These are phyloP conservation scores for Pinus albicaulis DNA, from an alignment of 75 land plant species.

Conservation along the genomic window DNA sequence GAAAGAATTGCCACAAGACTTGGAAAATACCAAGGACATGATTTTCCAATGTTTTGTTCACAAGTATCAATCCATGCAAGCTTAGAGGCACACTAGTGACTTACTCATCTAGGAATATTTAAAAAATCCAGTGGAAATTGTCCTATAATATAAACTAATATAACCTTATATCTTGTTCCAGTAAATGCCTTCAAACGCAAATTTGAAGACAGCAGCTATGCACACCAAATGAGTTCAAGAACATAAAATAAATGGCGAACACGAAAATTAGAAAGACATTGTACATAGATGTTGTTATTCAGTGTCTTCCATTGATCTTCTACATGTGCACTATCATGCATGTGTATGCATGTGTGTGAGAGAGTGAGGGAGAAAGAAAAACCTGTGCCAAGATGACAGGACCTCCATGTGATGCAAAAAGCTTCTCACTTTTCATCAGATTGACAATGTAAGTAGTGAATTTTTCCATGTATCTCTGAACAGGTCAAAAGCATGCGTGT, in stretches of 20 bases:
- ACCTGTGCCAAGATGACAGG: conserved; percentile 89
- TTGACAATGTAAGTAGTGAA: conserved; percentile 71
- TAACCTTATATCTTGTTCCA: no score
- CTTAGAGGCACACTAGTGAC: neutral
- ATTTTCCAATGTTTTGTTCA: neutral
- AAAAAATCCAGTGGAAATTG: no score
- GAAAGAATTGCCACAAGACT: neutral
- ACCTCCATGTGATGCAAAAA: conserved; percentile 87
- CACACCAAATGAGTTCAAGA: neutral
- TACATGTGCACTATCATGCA: neutral
- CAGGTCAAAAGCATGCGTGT: neutral
- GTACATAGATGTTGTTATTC: neutral
- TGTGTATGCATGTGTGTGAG: neutral
- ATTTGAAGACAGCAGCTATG: no score
- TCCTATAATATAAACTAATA: no score
- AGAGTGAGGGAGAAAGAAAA: conserved; percentile 6
- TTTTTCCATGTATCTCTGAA: conserved; percentile 70
- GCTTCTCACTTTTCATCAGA: conserved; percentile 79
- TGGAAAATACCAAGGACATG: neutral
- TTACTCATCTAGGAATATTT: neutral
- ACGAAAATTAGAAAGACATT: neutral
- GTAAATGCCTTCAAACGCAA: no score
- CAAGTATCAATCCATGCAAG: neutral
- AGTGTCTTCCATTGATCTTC: neutral
- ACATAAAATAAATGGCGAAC: neutral